Conservation (phyloP, 1,139 yeast species). For the Sugiyamaella pinicola region DNA sequence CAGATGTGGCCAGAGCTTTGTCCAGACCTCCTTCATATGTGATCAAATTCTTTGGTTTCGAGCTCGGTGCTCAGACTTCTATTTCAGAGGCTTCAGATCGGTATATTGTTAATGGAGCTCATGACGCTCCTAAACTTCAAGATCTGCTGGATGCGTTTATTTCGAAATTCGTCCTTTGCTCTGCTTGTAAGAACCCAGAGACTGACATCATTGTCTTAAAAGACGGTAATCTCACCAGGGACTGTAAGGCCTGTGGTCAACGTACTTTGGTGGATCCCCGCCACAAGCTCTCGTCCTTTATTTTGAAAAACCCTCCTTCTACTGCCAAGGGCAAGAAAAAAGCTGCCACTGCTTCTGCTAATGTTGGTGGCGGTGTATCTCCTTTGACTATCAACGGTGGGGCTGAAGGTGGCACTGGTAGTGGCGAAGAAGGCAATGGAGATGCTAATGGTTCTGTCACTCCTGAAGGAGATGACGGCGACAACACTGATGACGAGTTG, state of each 20-base stretch:
- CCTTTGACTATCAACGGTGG: constrained; percentile 15
- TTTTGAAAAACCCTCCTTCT: constrained; percentile 90
- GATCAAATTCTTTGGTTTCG: constrained; percentile 93
- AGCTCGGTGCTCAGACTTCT: constrained; percentile 94
- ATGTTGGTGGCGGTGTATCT: constrained; percentile 65
- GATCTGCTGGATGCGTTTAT: constrained; percentile 94
- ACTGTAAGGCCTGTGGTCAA: constrained; percentile 98
- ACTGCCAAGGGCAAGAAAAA: constrained; percentile 58
- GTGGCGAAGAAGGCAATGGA: constrained; percentile 53
- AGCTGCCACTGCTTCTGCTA: constrained; percentile 85
- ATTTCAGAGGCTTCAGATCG: constrained; percentile 80
- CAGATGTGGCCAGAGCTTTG: constrained; percentile 93
- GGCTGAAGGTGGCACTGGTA: background rate
- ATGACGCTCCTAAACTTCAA: constrained; percentile 86
- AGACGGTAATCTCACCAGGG: constrained; percentile 78
- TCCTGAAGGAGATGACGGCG: constrained; percentile 48
- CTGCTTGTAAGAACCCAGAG: constrained; percentile 95
- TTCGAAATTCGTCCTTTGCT: constrained; percentile 89
- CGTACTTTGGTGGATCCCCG: constrained; percentile 81
- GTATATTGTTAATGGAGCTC: constrained; percentile 92
- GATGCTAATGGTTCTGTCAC: constrained; percentile 54
- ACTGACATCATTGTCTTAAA: constrained; percentile 85
- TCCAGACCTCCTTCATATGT: constrained; percentile 91
- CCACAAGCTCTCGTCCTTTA: constrained; percentile 82
- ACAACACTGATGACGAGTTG: constrained; percentile 69